These are phyloP conservation scores for Euphorbia schlechtendalii DNA, from an alignment of 441 rosid genomes.

Conservation along the genomic window DNA sequence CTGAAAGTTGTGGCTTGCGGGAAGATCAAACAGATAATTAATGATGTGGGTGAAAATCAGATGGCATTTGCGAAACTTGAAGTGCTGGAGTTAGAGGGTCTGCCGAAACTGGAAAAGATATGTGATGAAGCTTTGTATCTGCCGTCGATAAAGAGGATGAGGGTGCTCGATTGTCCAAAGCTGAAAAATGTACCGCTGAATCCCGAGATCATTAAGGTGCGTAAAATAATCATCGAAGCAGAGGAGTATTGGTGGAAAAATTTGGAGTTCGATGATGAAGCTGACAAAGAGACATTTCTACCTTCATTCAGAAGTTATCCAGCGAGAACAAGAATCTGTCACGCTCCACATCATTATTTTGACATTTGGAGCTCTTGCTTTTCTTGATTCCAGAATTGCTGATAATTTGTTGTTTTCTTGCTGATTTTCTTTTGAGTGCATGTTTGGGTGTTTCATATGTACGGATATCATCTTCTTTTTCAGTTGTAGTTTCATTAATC, in stretches of 20 bases:
- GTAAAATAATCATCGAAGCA: not conserved
- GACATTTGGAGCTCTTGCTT: not conserved
- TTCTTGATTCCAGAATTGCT: not conserved
- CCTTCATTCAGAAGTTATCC: not conserved
- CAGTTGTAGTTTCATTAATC: too few relatives aligned
- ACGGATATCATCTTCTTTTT: too few relatives aligned
- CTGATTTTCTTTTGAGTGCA: too few relatives aligned
- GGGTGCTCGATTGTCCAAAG: not conserved
- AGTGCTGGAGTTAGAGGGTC: not conserved
- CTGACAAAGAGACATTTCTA: not conserved
- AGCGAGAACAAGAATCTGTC: not conserved
- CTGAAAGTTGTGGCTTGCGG: not conserved
- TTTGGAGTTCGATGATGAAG: not conserved
- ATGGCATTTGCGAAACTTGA: not conserved
- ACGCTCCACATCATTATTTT: not conserved
- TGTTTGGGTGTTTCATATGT: too few relatives aligned
- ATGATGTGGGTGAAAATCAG: not conserved
- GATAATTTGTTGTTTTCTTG: not conserved
- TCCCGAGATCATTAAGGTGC: not conserved
- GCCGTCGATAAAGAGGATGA: not conserved
- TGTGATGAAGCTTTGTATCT: not conserved
- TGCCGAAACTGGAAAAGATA: not conserved
- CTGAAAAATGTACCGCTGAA: conserved; percentile 1
- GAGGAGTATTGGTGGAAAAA: not conserved
- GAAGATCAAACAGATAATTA: not conserved